Conservation (phyloP, 2,329 filamentous ascomycete species). For the Stemphylium vesicarium region DNA sequence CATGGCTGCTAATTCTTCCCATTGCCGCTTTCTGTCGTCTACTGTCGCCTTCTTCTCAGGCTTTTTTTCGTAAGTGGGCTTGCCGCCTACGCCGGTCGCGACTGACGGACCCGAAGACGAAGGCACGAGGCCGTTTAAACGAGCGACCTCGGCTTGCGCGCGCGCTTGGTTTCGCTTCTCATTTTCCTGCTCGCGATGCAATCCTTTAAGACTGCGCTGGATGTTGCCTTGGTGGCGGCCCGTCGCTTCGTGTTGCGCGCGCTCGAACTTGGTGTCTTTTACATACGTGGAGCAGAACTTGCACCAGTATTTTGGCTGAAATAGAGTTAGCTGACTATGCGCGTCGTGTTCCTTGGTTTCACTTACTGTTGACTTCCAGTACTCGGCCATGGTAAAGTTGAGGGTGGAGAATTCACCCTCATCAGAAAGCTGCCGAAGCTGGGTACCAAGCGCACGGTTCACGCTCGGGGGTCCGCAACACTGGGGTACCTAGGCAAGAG, state of each 20-base stretch:
- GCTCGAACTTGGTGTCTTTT: slow-evolving; percentile 89
- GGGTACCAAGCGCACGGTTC: not conserved
- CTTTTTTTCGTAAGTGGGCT: slow-evolving; percentile 41
- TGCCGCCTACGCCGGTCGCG: slow-evolving; percentile 36
- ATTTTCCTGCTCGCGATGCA: slow-evolving; percentile 83
- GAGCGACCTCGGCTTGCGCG: slow-evolving; percentile 82
- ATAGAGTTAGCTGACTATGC: slow-evolving; percentile 10
- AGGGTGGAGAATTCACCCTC: not conserved
- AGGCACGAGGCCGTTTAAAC: slow-evolving; percentile 78
- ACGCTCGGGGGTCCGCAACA: slow-evolving; percentile 12
- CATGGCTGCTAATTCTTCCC: slow-evolving; percentile 85
- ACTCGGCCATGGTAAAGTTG: slow-evolving; percentile 77
- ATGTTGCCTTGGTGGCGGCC: slow-evolving; percentile 83
- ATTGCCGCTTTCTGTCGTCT: slow-evolving; percentile 78
- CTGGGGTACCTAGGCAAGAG: not conserved
- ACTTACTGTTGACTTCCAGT: slow-evolving; percentile 90
- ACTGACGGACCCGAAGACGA: slow-evolving; percentile 46
- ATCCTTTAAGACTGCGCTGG: slow-evolving; percentile 86
- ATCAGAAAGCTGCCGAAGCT: slow-evolving; percentile 3
- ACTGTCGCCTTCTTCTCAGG: slow-evolving; percentile 57
- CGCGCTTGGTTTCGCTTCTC: slow-evolving; percentile 81
- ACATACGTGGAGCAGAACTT: slow-evolving; percentile 93
- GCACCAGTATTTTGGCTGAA: slow-evolving; percentile 89
- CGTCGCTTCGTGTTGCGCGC: slow-evolving; percentile 86
- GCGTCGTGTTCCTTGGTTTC: not conserved